Conservation (phyloP, 2,329 filamentous ascomycete species). For the Epichloe gansuensis region DNA sequence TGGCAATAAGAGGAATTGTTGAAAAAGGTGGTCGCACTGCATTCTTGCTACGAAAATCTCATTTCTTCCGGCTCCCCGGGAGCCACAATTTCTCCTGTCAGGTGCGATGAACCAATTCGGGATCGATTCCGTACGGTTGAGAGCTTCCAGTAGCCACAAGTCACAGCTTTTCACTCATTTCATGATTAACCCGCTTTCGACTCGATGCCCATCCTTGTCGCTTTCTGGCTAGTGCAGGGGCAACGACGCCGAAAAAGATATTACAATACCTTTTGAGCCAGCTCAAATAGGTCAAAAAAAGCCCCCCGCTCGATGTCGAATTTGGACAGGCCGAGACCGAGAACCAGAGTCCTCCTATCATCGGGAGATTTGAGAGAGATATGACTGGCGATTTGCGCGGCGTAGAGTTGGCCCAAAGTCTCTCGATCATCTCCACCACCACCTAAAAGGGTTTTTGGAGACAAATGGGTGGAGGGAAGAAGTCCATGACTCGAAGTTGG, state of each 20-base stretch:
- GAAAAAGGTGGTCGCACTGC: neutral
- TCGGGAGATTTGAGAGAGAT: constrained; percentile 59
- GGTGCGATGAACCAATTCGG: neutral
- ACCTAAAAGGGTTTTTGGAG: constrained; percentile 75
- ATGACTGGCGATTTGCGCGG: constrained; percentile 75
- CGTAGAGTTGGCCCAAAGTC: constrained; percentile 74
- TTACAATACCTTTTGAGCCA: constrained; percentile 44
- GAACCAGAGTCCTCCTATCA: constrained; percentile 45
- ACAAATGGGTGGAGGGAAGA: constrained; percentile 70
- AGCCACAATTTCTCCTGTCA: neutral
- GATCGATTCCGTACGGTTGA: too few species aligned
- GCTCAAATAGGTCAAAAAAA: constrained; percentile 53
- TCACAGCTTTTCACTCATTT: neutral
- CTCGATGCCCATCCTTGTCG: neutral
- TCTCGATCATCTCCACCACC: constrained; percentile 69
- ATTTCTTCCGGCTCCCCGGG: neutral
- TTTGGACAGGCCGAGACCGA: constrained; percentile 46
- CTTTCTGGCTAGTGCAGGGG: neutral
- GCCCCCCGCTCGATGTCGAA: constrained; percentile 38
- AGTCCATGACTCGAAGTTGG: constrained; percentile 31
- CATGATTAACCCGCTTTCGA: neutral
- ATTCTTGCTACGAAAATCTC: neutral
- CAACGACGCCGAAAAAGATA: neutral
- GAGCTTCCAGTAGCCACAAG: neutral
- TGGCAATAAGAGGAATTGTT: neutral